phyloP scores from a whole-genome alignment of 495 filamentous ascomycete genomes.

The Neurospora sp. region DNA sequence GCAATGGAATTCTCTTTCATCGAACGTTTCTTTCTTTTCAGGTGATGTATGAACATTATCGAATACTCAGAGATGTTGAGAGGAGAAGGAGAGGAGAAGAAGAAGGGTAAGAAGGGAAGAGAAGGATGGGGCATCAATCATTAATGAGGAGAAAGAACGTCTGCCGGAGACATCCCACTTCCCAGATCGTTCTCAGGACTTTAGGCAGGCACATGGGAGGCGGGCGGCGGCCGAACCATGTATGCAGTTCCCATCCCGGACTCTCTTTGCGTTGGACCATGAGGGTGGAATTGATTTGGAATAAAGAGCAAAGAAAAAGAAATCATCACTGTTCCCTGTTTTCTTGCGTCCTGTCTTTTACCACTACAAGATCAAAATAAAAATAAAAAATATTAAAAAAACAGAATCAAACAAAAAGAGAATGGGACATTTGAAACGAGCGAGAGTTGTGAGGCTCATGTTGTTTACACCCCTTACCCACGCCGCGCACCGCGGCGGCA shows the following conservation, averaged over 20 bases:
- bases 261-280: neutral
- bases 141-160: neutral
- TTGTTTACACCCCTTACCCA: neutral
- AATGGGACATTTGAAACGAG: neutral
- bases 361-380: too few relatives aligned
- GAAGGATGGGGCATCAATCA: neutral
- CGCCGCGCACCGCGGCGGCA: neutral
- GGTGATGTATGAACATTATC: neutral
- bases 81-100: neutral
- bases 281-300: neutral
- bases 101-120: neutral
- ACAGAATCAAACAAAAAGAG: neutral
- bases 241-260: neutral
- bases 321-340: neutral
- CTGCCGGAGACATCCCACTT: neutral
- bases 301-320: neutral
- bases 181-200: neutral
- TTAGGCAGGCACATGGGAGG: neutral
- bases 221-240: neutral
- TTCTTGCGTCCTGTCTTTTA: neutral
- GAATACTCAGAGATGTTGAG: neutral
- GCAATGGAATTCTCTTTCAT: neutral
- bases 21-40: too few relatives aligned
- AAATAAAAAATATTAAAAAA: too few relatives aligned
- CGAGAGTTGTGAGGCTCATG: neutral